Percentiles rank a stretch among this genome's conserved stretches.
phyloP scores from a whole-genome alignment of 2,329 filamentous ascomycete species.

The Aspergillus melleus region DNA sequence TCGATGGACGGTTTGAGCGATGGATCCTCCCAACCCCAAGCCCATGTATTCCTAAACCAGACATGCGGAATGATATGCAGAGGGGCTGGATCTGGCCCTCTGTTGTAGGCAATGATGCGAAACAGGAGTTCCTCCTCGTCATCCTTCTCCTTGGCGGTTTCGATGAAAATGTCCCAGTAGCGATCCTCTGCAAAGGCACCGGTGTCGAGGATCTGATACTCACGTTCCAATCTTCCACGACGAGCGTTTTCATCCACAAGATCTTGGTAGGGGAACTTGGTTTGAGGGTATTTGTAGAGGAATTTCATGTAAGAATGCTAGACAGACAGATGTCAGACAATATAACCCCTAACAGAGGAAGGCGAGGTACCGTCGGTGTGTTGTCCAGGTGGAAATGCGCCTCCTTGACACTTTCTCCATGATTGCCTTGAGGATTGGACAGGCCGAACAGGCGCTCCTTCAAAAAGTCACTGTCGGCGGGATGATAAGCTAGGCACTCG shows the following conservation, averaged over 20 bases:
- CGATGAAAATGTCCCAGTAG: conserved; percentile 97
- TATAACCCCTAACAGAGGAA: neutral
- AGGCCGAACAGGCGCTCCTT: conserved; percentile 95
- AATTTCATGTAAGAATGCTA: conserved; percentile 99
- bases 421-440: conserved; percentile 94
- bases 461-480: conserved; percentile 69
- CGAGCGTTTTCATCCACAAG: conserved; percentile 80
- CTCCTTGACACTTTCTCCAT: conserved; percentile 96
- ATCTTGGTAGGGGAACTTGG: conserved; percentile 87
- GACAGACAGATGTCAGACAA: neutral
- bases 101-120: conserved; percentile 93
- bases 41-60: conserved; percentile 98
- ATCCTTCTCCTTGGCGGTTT: conserved; percentile 91
- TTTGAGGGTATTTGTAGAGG: conserved; percentile 95
- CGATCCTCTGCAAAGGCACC: conserved; percentile 82
- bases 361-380: conserved; percentile 64
- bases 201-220: conserved; percentile 91
- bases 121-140: conserved; percentile 90
- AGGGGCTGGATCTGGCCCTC: conserved; percentile 84
- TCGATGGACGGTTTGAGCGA: conserved; percentile 79
- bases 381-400: conserved; percentile 96
- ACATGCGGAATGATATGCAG: conserved; percentile 92
- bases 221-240: conserved; percentile 72
- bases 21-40: conserved; percentile 78
- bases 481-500: neutral